phyloP scores from a whole-genome alignment of 331 rosid species.

The Malus hybrid region DNA sequence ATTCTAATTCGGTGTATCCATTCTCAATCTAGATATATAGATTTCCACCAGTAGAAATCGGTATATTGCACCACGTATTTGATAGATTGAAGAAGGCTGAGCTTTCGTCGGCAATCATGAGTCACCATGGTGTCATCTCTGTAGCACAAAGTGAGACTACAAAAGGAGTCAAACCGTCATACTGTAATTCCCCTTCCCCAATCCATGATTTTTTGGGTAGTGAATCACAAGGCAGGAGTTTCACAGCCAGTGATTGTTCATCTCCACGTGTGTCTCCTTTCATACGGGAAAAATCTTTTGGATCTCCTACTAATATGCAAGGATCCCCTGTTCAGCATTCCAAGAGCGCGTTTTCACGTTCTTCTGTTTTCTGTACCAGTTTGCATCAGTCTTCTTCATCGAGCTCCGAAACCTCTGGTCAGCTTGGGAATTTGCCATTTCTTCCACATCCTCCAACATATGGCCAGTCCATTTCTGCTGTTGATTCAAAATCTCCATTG shows the following conservation, averaged over 20 bases:
- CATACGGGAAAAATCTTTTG: conserved; percentile 13
- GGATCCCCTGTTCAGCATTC: conserved; percentile 9
- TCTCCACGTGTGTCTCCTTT: conserved; percentile 20
- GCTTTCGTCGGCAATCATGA: conserved; percentile 17
- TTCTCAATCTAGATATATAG: background rate
- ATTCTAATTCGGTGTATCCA: background rate
- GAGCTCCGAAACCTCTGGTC: conserved; percentile 22
- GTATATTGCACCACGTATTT: background rate
- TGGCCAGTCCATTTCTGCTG: conserved; percentile 19
- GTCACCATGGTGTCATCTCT: conserved; percentile 7
- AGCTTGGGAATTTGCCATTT: conserved; percentile 39
- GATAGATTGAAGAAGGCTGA: conserved; percentile 12
- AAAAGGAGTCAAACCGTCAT: conserved; percentile 16
- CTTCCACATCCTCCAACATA: conserved; percentile 31
- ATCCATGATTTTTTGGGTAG: conserved; percentile 13
- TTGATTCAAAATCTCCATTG: conserved; percentile 8
- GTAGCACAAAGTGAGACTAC: conserved; percentile 8
- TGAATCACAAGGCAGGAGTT: conserved; percentile 20
- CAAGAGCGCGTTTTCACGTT: conserved; percentile 24
- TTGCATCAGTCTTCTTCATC: conserved; percentile 36
- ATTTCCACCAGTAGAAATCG: background rate
- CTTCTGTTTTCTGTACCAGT: conserved; percentile 38
- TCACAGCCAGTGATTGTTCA: conserved; percentile 12
- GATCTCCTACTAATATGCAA: conserved; percentile 2
- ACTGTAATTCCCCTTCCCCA: conserved; percentile 7